These are phyloP conservation scores for Trametes versicolor DNA, from an alignment of 1,284 basidiomycete genomes.

Conservation along the genomic window DNA sequence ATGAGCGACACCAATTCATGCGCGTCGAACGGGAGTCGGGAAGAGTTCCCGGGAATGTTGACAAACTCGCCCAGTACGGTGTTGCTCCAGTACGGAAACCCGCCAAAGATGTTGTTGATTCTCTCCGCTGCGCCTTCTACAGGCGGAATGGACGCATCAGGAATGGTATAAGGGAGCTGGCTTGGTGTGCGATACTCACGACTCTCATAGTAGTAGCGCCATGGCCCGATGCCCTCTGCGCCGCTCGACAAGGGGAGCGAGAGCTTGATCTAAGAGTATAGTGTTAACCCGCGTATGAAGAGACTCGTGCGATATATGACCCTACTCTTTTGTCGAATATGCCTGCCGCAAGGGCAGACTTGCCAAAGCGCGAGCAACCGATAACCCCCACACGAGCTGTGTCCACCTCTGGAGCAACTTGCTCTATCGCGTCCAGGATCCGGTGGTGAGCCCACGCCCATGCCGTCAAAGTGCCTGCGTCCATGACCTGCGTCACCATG, in stretches of 20 bases:
- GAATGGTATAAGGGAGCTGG: neutral
- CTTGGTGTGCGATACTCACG: slow-evolving; percentile 1
- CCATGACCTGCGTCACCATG: neutral
- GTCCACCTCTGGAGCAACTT: slow-evolving; percentile 27
- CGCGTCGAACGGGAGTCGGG: slow-evolving; percentile 28
- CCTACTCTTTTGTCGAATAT: slow-evolving; percentile 29
- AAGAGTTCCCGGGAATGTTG: slow-evolving; percentile 26
- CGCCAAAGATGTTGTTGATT: slow-evolving; percentile 27
- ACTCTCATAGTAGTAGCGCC: slow-evolving; percentile 32
- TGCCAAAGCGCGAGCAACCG: slow-evolving; percentile 29
- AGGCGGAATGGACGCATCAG: no score
- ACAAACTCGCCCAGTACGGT: slow-evolving; percentile 27
- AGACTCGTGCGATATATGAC: no score
- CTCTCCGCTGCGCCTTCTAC: slow-evolving; percentile 28
- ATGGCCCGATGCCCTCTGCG: slow-evolving; percentile 29
- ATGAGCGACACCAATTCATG: slow-evolving; percentile 28
- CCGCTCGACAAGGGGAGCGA: slow-evolving; percentile 26
- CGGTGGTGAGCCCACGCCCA: slow-evolving; percentile 30
- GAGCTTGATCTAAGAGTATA: slow-evolving; percentile 20
- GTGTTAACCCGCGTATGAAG: neutral
- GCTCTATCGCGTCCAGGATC: slow-evolving; percentile 28
- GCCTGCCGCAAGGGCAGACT: slow-evolving; percentile 28
- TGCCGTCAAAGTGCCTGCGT: slow-evolving; percentile 24
- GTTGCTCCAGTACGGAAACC: slow-evolving; percentile 26
- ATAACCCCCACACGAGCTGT: slow-evolving; percentile 23